Evolutionary conservation across 1,139 yeast species (phyloP), one percentile per base, ranked within the genome.

Genomic region (Yamadazyma blattariae): DNA sequence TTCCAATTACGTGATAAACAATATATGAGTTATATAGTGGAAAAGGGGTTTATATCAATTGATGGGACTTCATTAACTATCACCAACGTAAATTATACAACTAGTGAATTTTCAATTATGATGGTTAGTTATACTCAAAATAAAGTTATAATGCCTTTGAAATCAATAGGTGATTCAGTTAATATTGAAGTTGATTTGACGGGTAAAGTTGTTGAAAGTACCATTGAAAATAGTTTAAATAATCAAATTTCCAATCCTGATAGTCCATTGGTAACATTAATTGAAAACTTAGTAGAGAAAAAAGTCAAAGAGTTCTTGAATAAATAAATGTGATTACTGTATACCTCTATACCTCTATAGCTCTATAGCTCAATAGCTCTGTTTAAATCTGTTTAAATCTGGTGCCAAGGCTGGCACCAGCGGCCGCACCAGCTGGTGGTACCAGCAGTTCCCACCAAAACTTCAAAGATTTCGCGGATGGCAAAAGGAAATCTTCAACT

Each of bases 1-100:
- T 89, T 92, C 60, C 64, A 74, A 57, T 72, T 90, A 39, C 66
- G 86, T 37, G 95, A 89, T 40, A 44, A 50, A n/a, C 69, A 73
- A 35, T 73, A 77, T 40, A 74, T 83, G 42, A 77, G 75, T 48
- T 94, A 84, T 55, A 83, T 90, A 43, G 97, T 90, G 11, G 95
- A 88, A 52, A 90, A 90, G 62, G 97, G 97, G 3, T 92, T 89
- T 53, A 83, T 94, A 41, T 78, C 95, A 21, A 66, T 92, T 17
- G 98, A 92, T 55, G 98, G 98, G 23, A 83, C 96, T 1, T 86
- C 96, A n/a, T 70, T 92, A 49, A 92, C 99, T 0, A 82, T 94
- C 12, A 88, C 95, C 1, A 69, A 67, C 19, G 97, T 89, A 9
- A 79, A 87, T 52, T 71, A 76, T 45, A 54, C 50, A 4, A 63